These are phyloP conservation scores for Cryptosporidium ubiquitum DNA, from an alignment of 169 alveolate genomes.

Conservation along the genomic window DNA sequence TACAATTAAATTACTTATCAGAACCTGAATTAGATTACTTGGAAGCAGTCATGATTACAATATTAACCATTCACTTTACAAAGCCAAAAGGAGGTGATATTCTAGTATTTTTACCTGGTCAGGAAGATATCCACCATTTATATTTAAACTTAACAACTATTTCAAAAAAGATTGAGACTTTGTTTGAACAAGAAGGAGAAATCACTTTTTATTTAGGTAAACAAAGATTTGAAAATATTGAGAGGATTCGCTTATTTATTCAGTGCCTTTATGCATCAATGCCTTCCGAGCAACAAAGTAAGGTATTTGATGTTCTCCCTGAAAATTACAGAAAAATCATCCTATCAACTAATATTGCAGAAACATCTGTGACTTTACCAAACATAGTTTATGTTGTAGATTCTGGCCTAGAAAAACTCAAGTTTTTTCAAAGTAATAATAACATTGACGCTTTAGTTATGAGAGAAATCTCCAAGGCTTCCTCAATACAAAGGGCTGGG, in stretches of 20 bases:
- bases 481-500: slow-evolving; percentile 95
- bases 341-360: slow-evolving; percentile 95
- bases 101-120: slow-evolving; percentile 94
- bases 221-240: slow-evolving; percentile 65
- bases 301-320: slow-evolving; percentile 86
- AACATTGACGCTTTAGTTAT: slow-evolving; percentile 88
- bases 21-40: slow-evolving; percentile 86
- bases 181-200: slow-evolving; percentile 46
- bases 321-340: slow-evolving; percentile 79
- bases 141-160: neutral
- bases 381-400: slow-evolving; percentile 92
- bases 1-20: slow-evolving; percentile 83
- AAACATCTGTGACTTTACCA: slow-evolving; percentile 97
- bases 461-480: slow-evolving; percentile 89
- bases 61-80: slow-evolving; percentile 82
- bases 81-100: slow-evolving; percentile 89
- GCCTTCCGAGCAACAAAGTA: slow-evolving; percentile 85
- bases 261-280: slow-evolving; percentile 84
- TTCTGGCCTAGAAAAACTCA: slow-evolving; percentile 91
- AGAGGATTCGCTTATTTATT: slow-evolving; percentile 70
- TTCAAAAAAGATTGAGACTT: slow-evolving; percentile 3
- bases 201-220: slow-evolving; percentile 75
- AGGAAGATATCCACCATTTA: slow-evolving; percentile 86
- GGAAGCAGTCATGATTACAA: slow-evolving; percentile 80
- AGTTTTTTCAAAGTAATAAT: slow-evolving; percentile 84